Conservation (phyloP, 2,329 filamentous ascomycete genomes). For the Claviceps paspali region DNA sequence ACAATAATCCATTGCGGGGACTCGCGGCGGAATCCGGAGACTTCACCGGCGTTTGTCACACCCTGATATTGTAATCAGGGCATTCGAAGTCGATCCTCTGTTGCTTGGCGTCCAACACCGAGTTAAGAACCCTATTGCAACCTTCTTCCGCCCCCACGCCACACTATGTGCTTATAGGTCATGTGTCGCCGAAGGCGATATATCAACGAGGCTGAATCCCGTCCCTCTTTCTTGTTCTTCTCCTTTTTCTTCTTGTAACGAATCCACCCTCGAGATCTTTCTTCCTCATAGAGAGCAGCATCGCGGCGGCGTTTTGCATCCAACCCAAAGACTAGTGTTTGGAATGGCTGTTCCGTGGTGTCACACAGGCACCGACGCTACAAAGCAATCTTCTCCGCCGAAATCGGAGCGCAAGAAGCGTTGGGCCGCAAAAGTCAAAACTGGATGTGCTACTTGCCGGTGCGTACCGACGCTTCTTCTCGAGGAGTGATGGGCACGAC, state of each 20-base stretch:
- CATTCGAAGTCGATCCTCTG: not conserved
- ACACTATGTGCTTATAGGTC: not conserved
- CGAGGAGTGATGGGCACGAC: not conserved
- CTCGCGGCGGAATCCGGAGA: not conserved
- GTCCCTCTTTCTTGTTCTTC: too few species aligned
- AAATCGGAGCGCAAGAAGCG: conserved; percentile 1
- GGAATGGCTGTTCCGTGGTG: not conserved
- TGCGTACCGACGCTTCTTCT: not conserved
- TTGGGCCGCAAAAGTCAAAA: conserved; percentile 5
- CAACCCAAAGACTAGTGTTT: not conserved
- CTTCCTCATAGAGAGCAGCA: not conserved
- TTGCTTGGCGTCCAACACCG: not conserved
- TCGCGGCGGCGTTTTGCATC: not conserved
- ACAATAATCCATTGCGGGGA: not conserved
- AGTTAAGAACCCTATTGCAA: not conserved
- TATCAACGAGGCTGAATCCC: too few species aligned
- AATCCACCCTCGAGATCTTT: not conserved
- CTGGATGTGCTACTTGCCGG: conserved; percentile 5
- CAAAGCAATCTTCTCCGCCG: not conserved
- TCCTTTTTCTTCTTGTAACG: too few species aligned
- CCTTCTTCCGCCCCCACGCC: not conserved
- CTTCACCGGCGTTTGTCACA: not conserved
- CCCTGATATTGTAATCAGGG: not conserved
- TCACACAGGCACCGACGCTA: too few species aligned
- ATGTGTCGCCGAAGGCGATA: not conserved